These are phyloP conservation scores for Dacryopinax primogenitus DNA, from an alignment of 768 basidiomycete species.

Conservation along the genomic window DNA sequence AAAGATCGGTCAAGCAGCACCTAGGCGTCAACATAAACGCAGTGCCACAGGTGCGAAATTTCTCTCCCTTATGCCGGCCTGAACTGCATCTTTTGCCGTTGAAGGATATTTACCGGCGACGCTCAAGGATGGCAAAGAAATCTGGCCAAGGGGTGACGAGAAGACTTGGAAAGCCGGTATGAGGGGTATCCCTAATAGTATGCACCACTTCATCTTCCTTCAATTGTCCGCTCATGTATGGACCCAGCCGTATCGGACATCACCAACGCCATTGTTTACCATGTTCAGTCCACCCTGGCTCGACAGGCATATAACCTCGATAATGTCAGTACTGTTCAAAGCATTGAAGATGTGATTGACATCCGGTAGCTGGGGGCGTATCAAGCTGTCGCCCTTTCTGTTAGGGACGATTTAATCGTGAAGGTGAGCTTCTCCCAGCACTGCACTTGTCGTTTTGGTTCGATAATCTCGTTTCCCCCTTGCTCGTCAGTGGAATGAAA, in stretches of 20 bases:
- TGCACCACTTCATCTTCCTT: neutral
- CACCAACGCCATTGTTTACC: constrained; percentile 63
- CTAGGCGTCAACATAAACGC: constrained; percentile 49
- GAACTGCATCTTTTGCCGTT: neutral
- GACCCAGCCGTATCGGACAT: constrained; percentile 46
- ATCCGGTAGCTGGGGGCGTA: constrained; percentile 70
- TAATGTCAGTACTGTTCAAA: constrained; percentile 22
- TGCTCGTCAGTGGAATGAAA: constrained; percentile 62
- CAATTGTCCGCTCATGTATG: constrained; percentile 11
- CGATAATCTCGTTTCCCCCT: constrained; percentile 25
- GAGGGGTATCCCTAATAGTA: constrained; percentile 14
- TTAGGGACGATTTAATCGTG: constrained; percentile 77
- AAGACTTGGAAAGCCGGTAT: constrained; percentile 18
- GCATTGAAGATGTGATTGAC: neutral
- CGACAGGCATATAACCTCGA: constrained; percentile 83
- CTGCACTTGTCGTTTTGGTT: constrained; percentile 8
- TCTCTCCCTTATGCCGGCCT: neutral
- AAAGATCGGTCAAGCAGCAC: constrained; percentile 48
- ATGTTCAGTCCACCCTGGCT: constrained; percentile 79
- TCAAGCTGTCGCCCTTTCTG: constrained; percentile 79
- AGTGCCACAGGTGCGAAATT: constrained; percentile 33
- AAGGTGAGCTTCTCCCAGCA: too few species aligned
- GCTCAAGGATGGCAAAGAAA: constrained; percentile 62
- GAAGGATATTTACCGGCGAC: constrained; percentile 67
- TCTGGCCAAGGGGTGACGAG: constrained; percentile 73